Base-by-base conservation (phyloP, 306 rosid species). In the Cicer cuneatum region DNA sequence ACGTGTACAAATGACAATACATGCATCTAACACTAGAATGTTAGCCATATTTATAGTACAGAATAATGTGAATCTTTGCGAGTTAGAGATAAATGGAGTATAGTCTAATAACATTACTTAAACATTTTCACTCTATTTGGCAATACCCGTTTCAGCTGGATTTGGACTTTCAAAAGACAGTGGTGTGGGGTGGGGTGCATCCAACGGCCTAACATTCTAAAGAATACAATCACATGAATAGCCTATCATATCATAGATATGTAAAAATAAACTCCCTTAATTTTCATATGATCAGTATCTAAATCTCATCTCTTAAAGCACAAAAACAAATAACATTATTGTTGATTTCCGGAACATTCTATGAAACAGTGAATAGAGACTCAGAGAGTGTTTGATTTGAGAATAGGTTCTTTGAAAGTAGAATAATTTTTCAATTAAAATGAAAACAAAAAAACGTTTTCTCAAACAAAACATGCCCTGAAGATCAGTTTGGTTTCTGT, bases 1-100 rank as follows among this genome's bases (percentile, higher is more conserved):
- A 57, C 12, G 24, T 64, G 47, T 47, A 65, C 38, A 15, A 15
- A 37, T 11, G n/a, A 46, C 59, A 71, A 11, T 16, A 47, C 11
- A 51, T 35, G 58, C 66, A 65, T 71, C 64, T 13, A 47, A 72
- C 46, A 56, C 63, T 57, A 54, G n/a, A 40, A 40, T 41, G 68
- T 49, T 45, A 24, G 15, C 6, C 71, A 62, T 47, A 53, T 56
- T 35, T 45, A 21, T 57, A 70, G 41, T 18, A 16, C 41, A 49
- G 33, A 56, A 78, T 3, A 48, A 66, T n/a, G 18, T 67, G 65
- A 48, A 51, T 41, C 42, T 13, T 51, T 42, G 18, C 18, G 59
- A 4, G 33, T 12, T 19, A 66, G 41, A 51, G 57, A 43, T 41
- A 54, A 54, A 64, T 12, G 0, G 46, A 60, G 38, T 51, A 74